Conservation (phyloP, 257 asterid genomes). For the Scutellaria baicalensis region DNA sequence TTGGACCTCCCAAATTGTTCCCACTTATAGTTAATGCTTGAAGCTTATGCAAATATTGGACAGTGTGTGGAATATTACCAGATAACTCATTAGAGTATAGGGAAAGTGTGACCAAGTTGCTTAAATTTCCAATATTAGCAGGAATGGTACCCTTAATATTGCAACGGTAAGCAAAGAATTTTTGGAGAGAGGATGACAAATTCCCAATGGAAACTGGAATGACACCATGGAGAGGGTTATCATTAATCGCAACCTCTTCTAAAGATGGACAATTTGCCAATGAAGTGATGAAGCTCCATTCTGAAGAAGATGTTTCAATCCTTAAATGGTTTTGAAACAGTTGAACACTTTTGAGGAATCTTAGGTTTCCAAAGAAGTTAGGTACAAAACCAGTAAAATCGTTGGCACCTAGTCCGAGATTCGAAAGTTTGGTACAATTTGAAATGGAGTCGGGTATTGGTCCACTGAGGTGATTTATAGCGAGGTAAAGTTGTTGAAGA, state of each 20-base stretch:
- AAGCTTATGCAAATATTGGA: background rate
- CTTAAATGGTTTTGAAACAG: background rate
- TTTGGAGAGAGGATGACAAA: constrained; percentile 8
- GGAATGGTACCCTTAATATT: background rate
- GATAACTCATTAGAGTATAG: background rate
- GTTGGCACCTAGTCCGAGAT: background rate
- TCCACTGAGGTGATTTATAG: constrained; percentile 2
- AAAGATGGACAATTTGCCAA: constrained; percentile 17
- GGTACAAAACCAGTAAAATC: background rate
- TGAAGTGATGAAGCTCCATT: constrained; percentile 15
- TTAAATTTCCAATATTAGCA: too few species aligned
- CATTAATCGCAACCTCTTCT: background rate
- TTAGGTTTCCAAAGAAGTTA: background rate
- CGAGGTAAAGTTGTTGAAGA: background rate
- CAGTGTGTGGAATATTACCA: background rate
- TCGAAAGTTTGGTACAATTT: background rate
- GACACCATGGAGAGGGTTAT: constrained; percentile 6
- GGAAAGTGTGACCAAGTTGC: background rate
- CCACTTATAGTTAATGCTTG: background rate
- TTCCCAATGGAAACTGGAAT: constrained; percentile 25
- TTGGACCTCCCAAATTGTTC: constrained; percentile 1
- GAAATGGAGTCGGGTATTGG: constrained; percentile 9
- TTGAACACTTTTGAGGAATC: background rate
- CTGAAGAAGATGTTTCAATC: background rate
- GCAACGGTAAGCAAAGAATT: background rate